Evolutionary conservation across 352 stramenopile genomes (phyloP).

Genomic region (Globisporangium uncinulatum): DNA sequence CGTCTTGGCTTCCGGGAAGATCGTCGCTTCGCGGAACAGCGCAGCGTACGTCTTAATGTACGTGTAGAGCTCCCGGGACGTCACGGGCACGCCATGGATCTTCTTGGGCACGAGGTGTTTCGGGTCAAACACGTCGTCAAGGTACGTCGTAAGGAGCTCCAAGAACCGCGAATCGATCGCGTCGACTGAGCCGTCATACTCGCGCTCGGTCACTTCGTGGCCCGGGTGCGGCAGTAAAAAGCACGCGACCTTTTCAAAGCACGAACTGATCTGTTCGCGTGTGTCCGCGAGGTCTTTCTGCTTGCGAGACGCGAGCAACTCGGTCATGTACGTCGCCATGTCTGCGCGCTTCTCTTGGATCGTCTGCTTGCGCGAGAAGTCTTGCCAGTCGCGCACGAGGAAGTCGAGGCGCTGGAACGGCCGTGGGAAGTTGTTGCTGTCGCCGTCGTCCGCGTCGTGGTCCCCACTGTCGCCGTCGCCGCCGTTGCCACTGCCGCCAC

Average conservation of each 20-base stretch:
- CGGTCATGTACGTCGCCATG: constrained; percentile 93
- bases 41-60: constrained; percentile 97
- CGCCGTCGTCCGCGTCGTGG: constrained; percentile 19
- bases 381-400: constrained; percentile 98
- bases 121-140: constrained; percentile 91
- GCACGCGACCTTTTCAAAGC: constrained; percentile 94
- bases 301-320: constrained; percentile 90
- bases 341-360: constrained; percentile 86
- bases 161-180: constrained; percentile 94
- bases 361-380: constrained; percentile 91
- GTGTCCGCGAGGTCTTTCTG: constrained; percentile 93
- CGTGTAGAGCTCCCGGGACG: constrained; percentile 90
- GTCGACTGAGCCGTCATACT: constrained; percentile 94
- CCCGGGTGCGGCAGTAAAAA: constrained; percentile 97
- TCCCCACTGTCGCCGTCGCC: constrained; percentile 26
- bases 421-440: constrained; percentile 28
- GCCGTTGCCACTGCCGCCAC: constrained; percentile 7
- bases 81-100: constrained; percentile 93
- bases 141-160: constrained; percentile 92
- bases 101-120: constrained; percentile 89
- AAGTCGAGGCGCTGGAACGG: constrained; percentile 99
- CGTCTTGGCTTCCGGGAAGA: constrained; percentile 97
- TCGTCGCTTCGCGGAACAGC: constrained; percentile 94
- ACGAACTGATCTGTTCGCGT: constrained; percentile 95
- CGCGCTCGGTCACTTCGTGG: constrained; percentile 95